A percentile compares a stretch with the other conserved stretches of the same genome.
These are phyloP conservation scores for Chaetomium olivaceum DNA, from an alignment of 2,329 filamentous ascomycete species.

Conservation along the genomic window DNA sequence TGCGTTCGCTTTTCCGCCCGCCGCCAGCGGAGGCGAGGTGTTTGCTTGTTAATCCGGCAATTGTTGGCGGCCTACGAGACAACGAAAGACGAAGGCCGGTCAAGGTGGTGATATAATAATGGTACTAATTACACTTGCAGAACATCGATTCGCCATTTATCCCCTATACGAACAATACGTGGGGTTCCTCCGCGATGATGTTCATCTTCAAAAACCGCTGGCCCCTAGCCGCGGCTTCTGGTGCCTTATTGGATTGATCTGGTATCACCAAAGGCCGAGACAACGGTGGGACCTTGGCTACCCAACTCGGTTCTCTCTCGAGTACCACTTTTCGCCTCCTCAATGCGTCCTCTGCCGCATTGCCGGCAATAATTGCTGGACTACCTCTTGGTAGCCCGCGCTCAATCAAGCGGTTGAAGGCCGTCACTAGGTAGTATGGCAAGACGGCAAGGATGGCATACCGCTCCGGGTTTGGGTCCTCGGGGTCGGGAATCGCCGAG, in stretches of 20 bases:
- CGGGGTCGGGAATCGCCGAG: constrained; percentile 20
- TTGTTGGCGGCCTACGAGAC: constrained; percentile 25
- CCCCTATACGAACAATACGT: constrained; percentile 19
- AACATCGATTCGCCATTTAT: not conserved
- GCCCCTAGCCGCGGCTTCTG: constrained; percentile 6
- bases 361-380: constrained; percentile 15
- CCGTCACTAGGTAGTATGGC: constrained; percentile 12
- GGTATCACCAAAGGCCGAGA: constrained; percentile 9
- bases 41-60: constrained; percentile 26
- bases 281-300: constrained; percentile 12
- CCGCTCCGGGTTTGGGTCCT: constrained; percentile 17
- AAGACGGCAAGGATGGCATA: constrained; percentile 22
- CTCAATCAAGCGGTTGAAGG: constrained; percentile 20
- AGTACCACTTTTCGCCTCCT: constrained; percentile 10
- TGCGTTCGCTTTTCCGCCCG: not conserved
- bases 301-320: constrained; percentile 18
- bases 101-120: constrained; percentile 16
- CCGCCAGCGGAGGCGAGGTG: constrained; percentile 17
- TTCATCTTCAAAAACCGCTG: constrained; percentile 19
- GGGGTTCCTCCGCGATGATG: constrained; percentile 18
- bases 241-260: not conserved
- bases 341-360: constrained; percentile 11
- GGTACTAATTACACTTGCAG: not conserved
- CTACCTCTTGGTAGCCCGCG: constrained; percentile 18
- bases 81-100: constrained; percentile 15